A percentile compares a stretch with the other conserved stretches of the same genome.
Conservation (phyloP, 106 monocot species). For the Chionographis japonica region DNA sequence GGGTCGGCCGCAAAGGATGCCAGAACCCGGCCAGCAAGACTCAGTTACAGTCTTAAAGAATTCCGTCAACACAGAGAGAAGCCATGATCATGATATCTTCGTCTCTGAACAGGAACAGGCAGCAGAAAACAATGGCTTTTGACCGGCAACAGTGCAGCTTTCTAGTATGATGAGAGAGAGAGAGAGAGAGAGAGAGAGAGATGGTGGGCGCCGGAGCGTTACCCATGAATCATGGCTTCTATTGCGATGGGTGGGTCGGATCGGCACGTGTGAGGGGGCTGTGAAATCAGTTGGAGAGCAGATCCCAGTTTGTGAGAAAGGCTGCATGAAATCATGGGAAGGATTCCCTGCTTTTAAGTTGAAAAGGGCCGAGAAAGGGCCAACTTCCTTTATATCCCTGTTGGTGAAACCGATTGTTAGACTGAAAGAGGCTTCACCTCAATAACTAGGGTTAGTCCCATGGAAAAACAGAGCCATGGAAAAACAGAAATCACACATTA, state of each 20-base stretch:
- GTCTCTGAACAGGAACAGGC: too few species aligned
- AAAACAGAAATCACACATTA: too few species aligned
- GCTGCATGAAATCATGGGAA: slow-evolving; percentile 15
- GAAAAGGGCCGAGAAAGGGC: not conserved
- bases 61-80: not conserved
- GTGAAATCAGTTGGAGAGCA: not conserved
- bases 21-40: too few species aligned
- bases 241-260: not conserved
- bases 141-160: not conserved
- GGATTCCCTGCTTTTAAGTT: slow-evolving; percentile 5
- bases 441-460: too few species aligned
- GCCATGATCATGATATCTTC: not conserved
- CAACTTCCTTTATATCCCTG: too few species aligned
- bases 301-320: not conserved
- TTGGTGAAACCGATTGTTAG: too few species aligned
- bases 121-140: not conserved
- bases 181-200: slow-evolving; percentile 11
- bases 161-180: not conserved
- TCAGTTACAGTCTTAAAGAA: not conserved
- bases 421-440: too few species aligned
- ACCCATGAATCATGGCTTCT: slow-evolving; percentile 1
- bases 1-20: not conserved
- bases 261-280: slow-evolving; percentile 1
- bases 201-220: not conserved
- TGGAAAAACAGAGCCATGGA: too few species aligned